Conservation (phyloP, 2,329 filamentous ascomycete species). For the Diaporthe helianthi region DNA sequence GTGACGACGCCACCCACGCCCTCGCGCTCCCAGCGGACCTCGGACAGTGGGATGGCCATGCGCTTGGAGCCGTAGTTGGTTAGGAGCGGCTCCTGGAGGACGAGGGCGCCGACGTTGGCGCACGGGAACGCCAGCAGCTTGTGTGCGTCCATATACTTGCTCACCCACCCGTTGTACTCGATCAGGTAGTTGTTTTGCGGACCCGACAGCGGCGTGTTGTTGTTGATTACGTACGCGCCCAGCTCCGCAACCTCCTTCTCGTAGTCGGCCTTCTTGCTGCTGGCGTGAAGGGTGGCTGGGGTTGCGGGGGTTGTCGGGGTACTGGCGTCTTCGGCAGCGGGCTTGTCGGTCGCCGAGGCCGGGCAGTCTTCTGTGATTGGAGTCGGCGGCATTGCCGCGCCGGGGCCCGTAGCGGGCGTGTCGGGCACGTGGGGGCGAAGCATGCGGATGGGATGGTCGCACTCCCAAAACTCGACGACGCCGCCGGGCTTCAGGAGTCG, state of each 20-base stretch:
- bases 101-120: conserved; percentile 74
- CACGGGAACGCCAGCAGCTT: conserved; percentile 79
- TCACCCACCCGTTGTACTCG: conserved; percentile 85
- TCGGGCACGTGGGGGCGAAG: conserved; percentile 78
- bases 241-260: conserved; percentile 72
- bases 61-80: conserved; percentile 75
- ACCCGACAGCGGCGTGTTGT: conserved; percentile 81
- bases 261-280: conserved; percentile 49
- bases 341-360: not conserved
- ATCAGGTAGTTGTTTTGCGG: conserved; percentile 83
- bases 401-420: conserved; percentile 45
- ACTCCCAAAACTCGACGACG: conserved; percentile 87
- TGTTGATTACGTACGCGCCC: conserved; percentile 82
- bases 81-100: conserved; percentile 79
- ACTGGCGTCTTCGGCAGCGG: conserved; percentile 38
- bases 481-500: conserved; percentile 81
- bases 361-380: not conserved
- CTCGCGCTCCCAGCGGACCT: conserved; percentile 87
- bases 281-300: conserved; percentile 36
- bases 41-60: conserved; percentile 84
- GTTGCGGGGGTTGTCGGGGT: conserved; percentile 20
- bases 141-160: conserved; percentile 74
- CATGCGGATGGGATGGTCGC: conserved; percentile 83
- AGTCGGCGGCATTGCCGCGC: not conserved
- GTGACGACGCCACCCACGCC: conserved; percentile 69